Evolutionary conservation across 768 basidiomycete genomes (phyloP).

Genomic region (Cystobasidium onofrii): DNA sequence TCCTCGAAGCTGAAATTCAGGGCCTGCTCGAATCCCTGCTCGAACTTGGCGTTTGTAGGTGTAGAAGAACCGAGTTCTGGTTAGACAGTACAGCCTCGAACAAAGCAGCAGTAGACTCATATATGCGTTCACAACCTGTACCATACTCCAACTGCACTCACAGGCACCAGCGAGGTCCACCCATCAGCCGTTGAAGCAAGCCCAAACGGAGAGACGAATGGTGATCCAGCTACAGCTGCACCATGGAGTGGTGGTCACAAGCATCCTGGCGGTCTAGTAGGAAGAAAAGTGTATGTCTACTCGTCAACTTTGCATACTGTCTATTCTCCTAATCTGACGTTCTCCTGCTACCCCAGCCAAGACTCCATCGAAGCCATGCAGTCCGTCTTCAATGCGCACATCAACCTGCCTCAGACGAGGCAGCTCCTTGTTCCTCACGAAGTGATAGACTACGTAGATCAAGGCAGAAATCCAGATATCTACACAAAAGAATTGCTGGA

Average conservation of each 20-base stretch:
- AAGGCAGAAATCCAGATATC: conserved; percentile 41
- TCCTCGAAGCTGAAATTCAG: conserved; percentile 15
- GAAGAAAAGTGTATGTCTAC: conserved; percentile 10
- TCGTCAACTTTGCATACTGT: background rate
- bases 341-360: background rate
- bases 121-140: no score
- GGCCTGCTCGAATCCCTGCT: conserved; percentile 22
- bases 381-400: conserved; percentile 4
- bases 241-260: background rate
- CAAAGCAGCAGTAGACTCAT: no score
- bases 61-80: background rate
- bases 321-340: no score
- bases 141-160: background rate
- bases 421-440: conserved; percentile 8
- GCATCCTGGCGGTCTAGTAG: conserved; percentile 17
- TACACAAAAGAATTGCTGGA: conserved; percentile 41
- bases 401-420: background rate
- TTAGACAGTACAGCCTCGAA: background rate
- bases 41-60: conserved; percentile 22
- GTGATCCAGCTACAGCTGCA: background rate
- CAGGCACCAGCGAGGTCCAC: conserved; percentile 27
- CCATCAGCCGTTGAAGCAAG: conserved; percentile 16
- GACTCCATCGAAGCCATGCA: conserved; percentile 27
- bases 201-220: background rate
- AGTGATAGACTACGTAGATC: conserved; percentile 37